A percentile compares a stretch with the other conserved stretches of the same genome.
Conservation (phyloP, 1,284 basidiomycete species). For the Fomitiporia mediterranea region DNA sequence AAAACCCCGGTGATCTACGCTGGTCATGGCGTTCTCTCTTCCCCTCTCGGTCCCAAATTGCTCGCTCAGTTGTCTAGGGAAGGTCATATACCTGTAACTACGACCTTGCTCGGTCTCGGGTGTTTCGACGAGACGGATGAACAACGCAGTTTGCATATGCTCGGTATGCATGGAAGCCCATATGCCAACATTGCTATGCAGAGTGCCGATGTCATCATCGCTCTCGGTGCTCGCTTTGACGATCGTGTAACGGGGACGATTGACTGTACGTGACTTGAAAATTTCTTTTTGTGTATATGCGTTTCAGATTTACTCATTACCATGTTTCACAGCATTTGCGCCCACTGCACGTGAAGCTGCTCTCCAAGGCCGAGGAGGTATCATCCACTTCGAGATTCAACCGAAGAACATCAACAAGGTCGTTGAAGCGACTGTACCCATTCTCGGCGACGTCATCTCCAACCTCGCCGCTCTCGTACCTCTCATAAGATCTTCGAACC, state of each 20-base stretch:
- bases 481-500: conserved; percentile 53
- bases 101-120: conserved; percentile 93
- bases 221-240: conserved; percentile 93
- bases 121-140: conserved; percentile 91
- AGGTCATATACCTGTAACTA: conserved; percentile 95
- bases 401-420: conserved; percentile 99
- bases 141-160: conserved; percentile 89
- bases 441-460: conserved; percentile 89
- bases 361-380: conserved; percentile 82
- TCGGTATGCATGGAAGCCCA: conserved; percentile 98
- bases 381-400: conserved; percentile 98
- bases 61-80: conserved; percentile 77
- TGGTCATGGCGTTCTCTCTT: conserved; percentile 87
- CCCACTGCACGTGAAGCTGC: conserved; percentile 89
- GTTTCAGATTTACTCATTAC: neutral
- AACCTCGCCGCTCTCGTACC: conserved; percentile 84
- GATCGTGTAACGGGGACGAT: conserved; percentile 97
- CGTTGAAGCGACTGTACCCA: conserved; percentile 88
- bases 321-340: conserved; percentile 57
- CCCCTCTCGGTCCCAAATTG: conserved; percentile 78
- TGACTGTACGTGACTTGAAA: conserved; percentile 42
- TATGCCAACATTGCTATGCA: conserved; percentile 99
- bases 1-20: conserved; percentile 93
- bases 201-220: conserved; percentile 95
- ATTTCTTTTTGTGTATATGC: conserved; percentile 4